phyloP scores from a whole-genome alignment of 2,329 filamentous ascomycete species.

The Akanthomyces lecanii region DNA sequence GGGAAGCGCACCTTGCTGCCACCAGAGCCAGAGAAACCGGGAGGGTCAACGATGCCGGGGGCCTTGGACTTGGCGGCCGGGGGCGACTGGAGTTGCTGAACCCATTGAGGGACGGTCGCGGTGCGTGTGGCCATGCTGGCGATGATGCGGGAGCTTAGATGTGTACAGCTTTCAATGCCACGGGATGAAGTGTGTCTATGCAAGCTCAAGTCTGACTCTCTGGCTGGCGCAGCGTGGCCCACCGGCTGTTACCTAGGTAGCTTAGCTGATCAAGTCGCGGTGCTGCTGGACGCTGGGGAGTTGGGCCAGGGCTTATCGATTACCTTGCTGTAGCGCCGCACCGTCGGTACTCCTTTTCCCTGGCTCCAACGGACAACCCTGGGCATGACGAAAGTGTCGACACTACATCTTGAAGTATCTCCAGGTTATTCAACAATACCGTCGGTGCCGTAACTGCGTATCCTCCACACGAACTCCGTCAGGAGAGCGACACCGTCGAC shows the following conservation, averaged over 20 bases:
- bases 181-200: neutral
- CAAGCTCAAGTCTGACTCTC: neutral
- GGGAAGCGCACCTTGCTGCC: constrained; percentile 51
- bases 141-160: neutral
- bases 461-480: neutral
- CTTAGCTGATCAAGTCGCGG: constrained; percentile 8
- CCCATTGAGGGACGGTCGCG: constrained; percentile 66
- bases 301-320: constrained; percentile 6
- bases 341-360: neutral
- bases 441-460: too few relatives aligned
- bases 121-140: constrained; percentile 30
- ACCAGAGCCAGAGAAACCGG: constrained; percentile 64
- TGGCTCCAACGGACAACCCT: constrained; percentile 2
- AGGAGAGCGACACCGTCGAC: neutral
- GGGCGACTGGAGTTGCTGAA: constrained; percentile 69
- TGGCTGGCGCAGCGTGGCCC: neutral
- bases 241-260: neutral
- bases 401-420: neutral
- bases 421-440: too few relatives aligned
- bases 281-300: neutral
- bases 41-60: constrained; percentile 72
- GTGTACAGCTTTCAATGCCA: neutral
- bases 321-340: neutral
- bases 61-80: constrained; percentile 63
- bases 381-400: neutral